A percentile compares a stretch with the other conserved stretches of the same genome.
phyloP scores from a whole-genome alignment of 2,329 filamentous ascomycete genomes.

The Aureobasidium lini region DNA sequence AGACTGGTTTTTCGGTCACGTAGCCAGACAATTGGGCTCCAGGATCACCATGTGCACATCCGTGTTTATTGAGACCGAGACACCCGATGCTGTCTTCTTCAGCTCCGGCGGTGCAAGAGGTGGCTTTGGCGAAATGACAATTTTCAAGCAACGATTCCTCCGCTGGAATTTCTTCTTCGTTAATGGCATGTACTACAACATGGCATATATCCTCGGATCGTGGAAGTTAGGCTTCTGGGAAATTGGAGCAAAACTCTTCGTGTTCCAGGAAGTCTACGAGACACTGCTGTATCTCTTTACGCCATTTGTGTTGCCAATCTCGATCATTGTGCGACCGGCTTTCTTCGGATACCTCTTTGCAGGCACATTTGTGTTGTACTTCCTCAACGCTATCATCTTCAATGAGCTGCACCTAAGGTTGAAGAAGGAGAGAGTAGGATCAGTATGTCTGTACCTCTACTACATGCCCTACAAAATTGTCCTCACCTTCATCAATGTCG shows the following conservation, averaged over 20 bases:
- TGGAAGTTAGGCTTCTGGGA: slow-evolving; percentile 46
- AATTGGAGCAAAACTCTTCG: slow-evolving; percentile 43
- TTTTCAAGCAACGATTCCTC: slow-evolving; percentile 45
- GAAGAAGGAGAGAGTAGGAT: slow-evolving; percentile 38
- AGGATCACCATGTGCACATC: slow-evolving; percentile 43
- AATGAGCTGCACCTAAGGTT: slow-evolving; percentile 42
- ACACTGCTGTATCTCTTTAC: slow-evolving; percentile 40
- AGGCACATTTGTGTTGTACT: slow-evolving; percentile 35
- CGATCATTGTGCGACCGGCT: slow-evolving; percentile 34
- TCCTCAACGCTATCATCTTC: slow-evolving; percentile 39
- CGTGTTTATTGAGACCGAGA: slow-evolving; percentile 46
- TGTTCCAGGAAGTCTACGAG: slow-evolving; percentile 44
- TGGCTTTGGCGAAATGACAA: slow-evolving; percentile 47
- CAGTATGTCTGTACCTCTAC: slow-evolving; percentile 32
- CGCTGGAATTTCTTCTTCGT: slow-evolving; percentile 49
- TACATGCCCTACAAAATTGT: slow-evolving; percentile 41
- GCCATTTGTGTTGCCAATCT: slow-evolving; percentile 40
- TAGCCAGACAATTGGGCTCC: slow-evolving; percentile 37
- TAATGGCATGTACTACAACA: slow-evolving; percentile 42
- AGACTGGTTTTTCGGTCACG: slow-evolving; percentile 48
- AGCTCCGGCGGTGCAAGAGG: slow-evolving; percentile 34
- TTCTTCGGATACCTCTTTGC: slow-evolving; percentile 35
- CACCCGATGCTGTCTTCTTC: slow-evolving; percentile 38
- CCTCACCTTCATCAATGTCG: slow-evolving; percentile 38
- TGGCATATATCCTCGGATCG: slow-evolving; percentile 38